These are phyloP conservation scores for Rubroboletus pulcherrimus DNA, from an alignment of 768 basidiomycete species.

Conservation along the genomic window DNA sequence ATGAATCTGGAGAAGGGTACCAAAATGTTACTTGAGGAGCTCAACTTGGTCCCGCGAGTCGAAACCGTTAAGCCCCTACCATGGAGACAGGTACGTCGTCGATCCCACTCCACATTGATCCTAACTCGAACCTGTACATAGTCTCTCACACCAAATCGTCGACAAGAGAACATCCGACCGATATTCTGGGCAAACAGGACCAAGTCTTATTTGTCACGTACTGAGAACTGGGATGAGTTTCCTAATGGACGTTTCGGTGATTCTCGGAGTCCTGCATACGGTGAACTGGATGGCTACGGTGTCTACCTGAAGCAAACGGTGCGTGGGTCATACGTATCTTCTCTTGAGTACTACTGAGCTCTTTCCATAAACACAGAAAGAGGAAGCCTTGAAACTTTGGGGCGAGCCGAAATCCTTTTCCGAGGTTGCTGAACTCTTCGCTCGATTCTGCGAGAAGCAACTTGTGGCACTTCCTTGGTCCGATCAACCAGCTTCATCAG, in stretches of 20 bases:
- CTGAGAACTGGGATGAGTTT: constrained; percentile 99
- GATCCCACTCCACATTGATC: neutral
- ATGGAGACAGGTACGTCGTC: constrained; percentile 79
- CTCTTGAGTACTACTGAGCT: constrained; percentile 5
- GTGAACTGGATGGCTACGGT: constrained; percentile 96
- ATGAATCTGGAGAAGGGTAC: constrained; percentile 97
- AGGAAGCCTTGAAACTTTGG: constrained; percentile 87
- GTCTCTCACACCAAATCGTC: constrained; percentile 90
- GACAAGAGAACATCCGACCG: constrained; percentile 89
- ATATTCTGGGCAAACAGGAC: constrained; percentile 99
- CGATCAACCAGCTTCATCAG: constrained; percentile 78
- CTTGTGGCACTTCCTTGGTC: constrained; percentile 91
- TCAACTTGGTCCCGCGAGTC: constrained; percentile 80
- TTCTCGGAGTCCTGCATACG: constrained; percentile 94
- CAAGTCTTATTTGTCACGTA: constrained; percentile 91
- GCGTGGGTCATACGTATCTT: constrained; percentile 16
- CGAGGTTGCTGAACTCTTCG: constrained; percentile 74
- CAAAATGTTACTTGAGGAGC: constrained; percentile 90
- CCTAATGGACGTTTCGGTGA: constrained; percentile 99
- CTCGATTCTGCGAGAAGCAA: constrained; percentile 73
- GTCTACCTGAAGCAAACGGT: constrained; percentile 89
- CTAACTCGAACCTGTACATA: constrained; percentile 27
- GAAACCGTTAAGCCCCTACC: constrained; percentile 94
- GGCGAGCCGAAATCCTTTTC: constrained; percentile 64
- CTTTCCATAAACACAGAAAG: constrained; percentile 55